phyloP scores from a whole-genome alignment of 225 moss, liverwort and hornwort species.

The Pleurozium schreberi region DNA sequence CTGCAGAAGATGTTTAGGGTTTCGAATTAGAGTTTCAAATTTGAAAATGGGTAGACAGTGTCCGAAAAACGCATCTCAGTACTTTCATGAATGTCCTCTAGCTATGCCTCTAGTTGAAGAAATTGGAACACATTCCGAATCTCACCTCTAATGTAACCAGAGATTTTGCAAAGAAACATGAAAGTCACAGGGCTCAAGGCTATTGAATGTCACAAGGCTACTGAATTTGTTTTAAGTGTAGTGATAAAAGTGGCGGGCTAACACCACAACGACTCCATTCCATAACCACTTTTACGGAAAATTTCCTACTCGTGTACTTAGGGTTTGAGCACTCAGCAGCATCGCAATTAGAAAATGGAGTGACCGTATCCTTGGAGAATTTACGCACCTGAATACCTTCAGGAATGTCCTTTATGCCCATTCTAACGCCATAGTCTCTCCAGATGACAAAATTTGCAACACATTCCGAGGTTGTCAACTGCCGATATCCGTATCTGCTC shows the following conservation, averaged over 20 bases:
- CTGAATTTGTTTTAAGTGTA: not conserved
- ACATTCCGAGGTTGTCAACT: slow-evolving; percentile 14
- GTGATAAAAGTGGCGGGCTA: not conserved
- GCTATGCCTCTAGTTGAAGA: not conserved
- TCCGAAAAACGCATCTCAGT: not conserved
- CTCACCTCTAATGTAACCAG: not conserved
- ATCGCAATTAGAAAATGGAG: not conserved
- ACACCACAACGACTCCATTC: not conserved
- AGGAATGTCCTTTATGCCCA: slow-evolving; percentile 33
- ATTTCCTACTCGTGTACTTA: not conserved
- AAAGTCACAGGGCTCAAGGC: not conserved
- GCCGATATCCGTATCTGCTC: slow-evolving; percentile 19
- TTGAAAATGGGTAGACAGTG: not conserved
- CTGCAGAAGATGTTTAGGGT: not conserved
- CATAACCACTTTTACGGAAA: not conserved
- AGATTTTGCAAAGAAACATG: not conserved
- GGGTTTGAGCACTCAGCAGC: not conserved
- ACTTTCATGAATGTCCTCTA: not conserved
- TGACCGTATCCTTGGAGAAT: not conserved
- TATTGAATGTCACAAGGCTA: not conserved
- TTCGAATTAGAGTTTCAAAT: not conserved
- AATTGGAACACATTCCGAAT: not conserved
- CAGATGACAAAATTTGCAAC: slow-evolving; percentile 14
- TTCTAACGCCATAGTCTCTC: slow-evolving; percentile 26
- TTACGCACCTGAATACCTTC: slow-evolving; percentile 1